Percentiles rank a stretch among this genome's conserved stretches.
Evolutionary conservation across 2,329 filamentous ascomycete genomes (phyloP).

Genomic region (Didymella pomorum): DNA sequence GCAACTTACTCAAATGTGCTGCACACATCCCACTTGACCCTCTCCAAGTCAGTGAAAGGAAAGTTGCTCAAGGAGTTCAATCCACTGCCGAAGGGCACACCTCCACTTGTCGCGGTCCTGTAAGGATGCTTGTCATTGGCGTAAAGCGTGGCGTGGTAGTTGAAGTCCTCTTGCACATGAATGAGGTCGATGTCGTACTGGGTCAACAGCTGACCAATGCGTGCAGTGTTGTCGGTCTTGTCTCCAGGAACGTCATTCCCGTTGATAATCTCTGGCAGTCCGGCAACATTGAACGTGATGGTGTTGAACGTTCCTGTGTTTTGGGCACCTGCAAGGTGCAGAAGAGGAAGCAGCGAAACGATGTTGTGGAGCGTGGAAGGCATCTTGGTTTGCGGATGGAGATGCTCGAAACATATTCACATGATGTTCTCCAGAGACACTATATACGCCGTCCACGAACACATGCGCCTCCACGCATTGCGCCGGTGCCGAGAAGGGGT

Average conservation of each 20-base stretch:
- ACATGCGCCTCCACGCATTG: conserved; percentile 8
- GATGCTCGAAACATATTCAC: not conserved
- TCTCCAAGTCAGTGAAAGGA: conserved; percentile 63
- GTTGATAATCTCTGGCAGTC: conserved; percentile 65
- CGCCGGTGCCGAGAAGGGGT: not conserved
- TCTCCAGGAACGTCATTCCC: conserved; percentile 68
- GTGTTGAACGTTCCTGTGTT: conserved; percentile 59
- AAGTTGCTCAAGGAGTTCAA: conserved; percentile 70
- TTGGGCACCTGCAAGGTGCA: conserved; percentile 26
- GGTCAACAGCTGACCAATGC: conserved; percentile 65
- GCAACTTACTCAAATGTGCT: conserved; percentile 51
- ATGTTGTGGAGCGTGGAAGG: conserved; percentile 15
- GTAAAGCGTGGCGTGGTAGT: conserved; percentile 70
- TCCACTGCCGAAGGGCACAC: conserved; percentile 68
- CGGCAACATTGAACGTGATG: conserved; percentile 67
- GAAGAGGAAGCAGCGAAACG: conserved; percentile 17
- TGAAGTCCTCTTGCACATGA: conserved; percentile 74
- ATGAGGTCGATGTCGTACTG: conserved; percentile 68
- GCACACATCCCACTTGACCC: conserved; percentile 68
- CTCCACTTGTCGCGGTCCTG: conserved; percentile 71
- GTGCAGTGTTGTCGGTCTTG: conserved; percentile 65
- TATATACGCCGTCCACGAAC: not conserved
- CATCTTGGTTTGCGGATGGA: conserved; percentile 19
- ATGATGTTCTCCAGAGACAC: not conserved
- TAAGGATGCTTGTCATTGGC: conserved; percentile 65